Base-by-base conservation (phyloP, 2,329 filamentous ascomycete genomes). In the Trichocomaceae sp. region DNA sequence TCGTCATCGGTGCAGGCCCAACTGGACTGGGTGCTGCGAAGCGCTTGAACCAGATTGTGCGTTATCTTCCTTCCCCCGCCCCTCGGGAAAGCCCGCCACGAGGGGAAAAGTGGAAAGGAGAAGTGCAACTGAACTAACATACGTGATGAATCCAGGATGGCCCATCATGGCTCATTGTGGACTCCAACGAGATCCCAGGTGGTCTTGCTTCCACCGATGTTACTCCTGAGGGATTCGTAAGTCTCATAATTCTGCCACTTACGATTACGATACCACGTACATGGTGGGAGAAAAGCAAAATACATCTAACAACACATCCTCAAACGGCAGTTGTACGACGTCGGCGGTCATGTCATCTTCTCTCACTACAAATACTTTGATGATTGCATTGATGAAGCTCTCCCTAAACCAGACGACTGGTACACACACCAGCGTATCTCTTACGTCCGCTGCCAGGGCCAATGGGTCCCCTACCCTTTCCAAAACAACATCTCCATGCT, bases 281-380 rank as follows among this genome's bases (percentile, higher is more conserved):
- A 29, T 23, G 7, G 37, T 23, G 13, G 6, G 3, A 19, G 15
- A 2, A 15, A 26, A 39, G 26, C 9, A 12, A 35, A 26, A 26
- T n/a, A 22, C 33, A 7, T 10, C 41, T 10, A 13, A 47, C 44
- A 55, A 55, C 46, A 46, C 20, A 19, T 22, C 23, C 15, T 29
- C 13, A 57, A 57, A 57, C 58, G 39, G 48, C 69, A 96, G 92
- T 84, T 99, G 67, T 99, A 96, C 83, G 93, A 99, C 77, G 93
- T 99, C 66, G 91, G 91, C 72, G 91, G 91, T 66, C 91, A 96
- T 77, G 91, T 96, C 77, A 96, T 96, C 78, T 96, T 96, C 83
- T 96, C 91, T 66, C 91, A 96, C 83, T 99, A 99, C 87, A 96
- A 96, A 80, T 99, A 99, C 84, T 99, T 99, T 74, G 93, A 99